Conservation (phyloP, 73 alveolate genomes). For the Paramecium caudatum region DNA sequence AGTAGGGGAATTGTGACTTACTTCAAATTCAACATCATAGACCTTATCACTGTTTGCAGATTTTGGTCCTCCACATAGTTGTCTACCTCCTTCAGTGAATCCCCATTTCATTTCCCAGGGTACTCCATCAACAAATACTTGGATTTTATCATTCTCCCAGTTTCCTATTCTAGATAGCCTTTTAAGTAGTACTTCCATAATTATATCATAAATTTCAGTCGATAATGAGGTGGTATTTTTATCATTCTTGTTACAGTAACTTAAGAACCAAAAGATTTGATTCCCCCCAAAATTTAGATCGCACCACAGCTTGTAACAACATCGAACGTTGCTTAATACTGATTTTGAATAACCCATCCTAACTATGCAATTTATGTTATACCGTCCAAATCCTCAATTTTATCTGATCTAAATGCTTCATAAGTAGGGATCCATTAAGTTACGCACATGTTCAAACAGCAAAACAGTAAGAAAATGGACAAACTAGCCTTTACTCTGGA, state of each 20-base stretch:
- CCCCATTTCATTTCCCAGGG: slow-evolving; percentile 68
- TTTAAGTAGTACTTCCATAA: slow-evolving; percentile 59
- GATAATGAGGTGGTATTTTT: slow-evolving; percentile 66
- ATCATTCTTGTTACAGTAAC: slow-evolving; percentile 38
- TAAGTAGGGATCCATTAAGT: slow-evolving; percentile 44
- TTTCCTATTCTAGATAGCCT: slow-evolving; percentile 27
- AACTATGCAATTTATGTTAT: neutral
- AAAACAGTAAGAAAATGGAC: neutral
- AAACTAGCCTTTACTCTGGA: neutral
- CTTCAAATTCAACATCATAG: slow-evolving; percentile 65
- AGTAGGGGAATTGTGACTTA: slow-evolving; percentile 58
- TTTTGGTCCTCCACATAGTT: slow-evolving; percentile 61
- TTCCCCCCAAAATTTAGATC: slow-evolving; percentile 33
- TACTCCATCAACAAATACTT: slow-evolving; percentile 63
- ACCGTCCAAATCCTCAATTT: slow-evolving; percentile 16
- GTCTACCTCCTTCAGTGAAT: slow-evolving; percentile 16
- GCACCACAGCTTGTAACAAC: slow-evolving; percentile 54
- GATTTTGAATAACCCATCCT: slow-evolving; percentile 59
- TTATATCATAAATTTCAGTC: slow-evolving; percentile 48
- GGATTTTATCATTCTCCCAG: slow-evolving; percentile 53
- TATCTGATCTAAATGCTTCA: slow-evolving; percentile 6
- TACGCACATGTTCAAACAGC: neutral
- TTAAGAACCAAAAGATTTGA: neutral
- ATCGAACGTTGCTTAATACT: slow-evolving; percentile 49
- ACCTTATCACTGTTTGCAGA: slow-evolving; percentile 50